Conservation (phyloP, 2,329 filamentous ascomycete species). For the Sporothrix dimorphospora region DNA sequence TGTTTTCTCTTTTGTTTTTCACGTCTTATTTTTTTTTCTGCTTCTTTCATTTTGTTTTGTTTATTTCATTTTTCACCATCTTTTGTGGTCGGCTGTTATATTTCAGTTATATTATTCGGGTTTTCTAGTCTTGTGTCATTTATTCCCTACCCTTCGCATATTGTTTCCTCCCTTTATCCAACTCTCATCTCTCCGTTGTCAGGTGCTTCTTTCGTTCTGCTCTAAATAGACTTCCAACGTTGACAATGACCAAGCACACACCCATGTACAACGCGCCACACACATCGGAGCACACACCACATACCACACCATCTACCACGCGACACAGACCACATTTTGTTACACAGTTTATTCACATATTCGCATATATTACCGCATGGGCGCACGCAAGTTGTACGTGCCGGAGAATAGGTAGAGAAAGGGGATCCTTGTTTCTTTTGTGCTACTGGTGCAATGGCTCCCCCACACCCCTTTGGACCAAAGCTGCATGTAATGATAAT, state of each 20-base stretch:
- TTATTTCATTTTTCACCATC: background rate
- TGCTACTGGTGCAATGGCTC: background rate
- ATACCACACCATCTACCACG: background rate
- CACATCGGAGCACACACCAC: background rate
- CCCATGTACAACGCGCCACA: background rate
- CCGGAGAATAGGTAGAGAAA: background rate
- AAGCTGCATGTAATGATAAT: constrained; percentile 21
- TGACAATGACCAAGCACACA: background rate
- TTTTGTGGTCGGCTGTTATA: background rate
- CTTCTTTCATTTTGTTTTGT: background rate
- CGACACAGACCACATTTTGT: background rate
- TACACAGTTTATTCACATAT: background rate
- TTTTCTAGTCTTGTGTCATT: constrained; percentile 5
- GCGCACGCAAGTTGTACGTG: background rate
- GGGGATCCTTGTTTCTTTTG: background rate
- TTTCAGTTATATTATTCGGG: constrained; percentile 4
- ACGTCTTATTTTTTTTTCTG: constrained; percentile 15
- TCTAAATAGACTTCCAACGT: background rate
- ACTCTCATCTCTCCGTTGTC: background rate
- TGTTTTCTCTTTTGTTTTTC: background rate
- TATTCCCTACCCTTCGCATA: background rate
- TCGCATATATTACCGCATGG: background rate
- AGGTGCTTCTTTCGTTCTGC: background rate
- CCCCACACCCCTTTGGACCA: background rate
- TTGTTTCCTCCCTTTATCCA: background rate